Base-by-base conservation (phyloP, 352 stramenopile genomes). In the Globisporangium nagaii region DNA sequence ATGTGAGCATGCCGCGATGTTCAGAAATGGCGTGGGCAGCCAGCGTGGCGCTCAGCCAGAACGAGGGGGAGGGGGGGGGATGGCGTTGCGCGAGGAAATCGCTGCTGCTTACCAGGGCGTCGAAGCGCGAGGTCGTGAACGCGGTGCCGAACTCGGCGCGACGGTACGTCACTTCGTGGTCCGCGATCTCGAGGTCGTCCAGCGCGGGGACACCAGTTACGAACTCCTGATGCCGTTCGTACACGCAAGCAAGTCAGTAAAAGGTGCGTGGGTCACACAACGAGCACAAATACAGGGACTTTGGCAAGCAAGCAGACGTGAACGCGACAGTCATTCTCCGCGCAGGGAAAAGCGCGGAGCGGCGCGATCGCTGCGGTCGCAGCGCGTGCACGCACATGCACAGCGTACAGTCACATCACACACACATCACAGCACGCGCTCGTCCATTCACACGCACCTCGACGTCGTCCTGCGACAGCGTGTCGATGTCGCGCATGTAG, bases 81-180 rank as follows among this genome's bases (percentile, higher is more conserved):
- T n/a, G n/a, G n/a, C n/a, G n/a, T n/a, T n/a, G n/a, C n/a, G n/a
- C n/a, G n/a, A n/a, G n/a, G n/a, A n/a, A n/a, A n/a, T n/a, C n/a
- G n/a, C n/a, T n/a, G n/a, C n/a, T 24, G 11, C 19, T 20, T 56
- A 88, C 79, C 69, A 88, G 55, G 12, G 75, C 68, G 25, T 84
- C 73, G 34, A 88, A 86, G 50, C 58, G 61, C n/a, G 71, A 75
- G 11, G 66, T 73, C 53, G 82, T 69, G 51, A 86, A 86, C 56
- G 73, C 66, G 4, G 74, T 73, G 37, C 68, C 72, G 13, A 75
- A 60, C 36, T 73, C 57, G 17, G 72, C 75, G 48, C 80, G 80
- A 27, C 80, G 80, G 60, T 88, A 90, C 9, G 75, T 87, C 27
- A 90, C 74, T 48, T 85, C 63, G 13, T 66, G 64, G 24, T 84